Conservation (phyloP, 2,329 filamentous ascomycete genomes). For the Furcasterigmium sp. region DNA sequence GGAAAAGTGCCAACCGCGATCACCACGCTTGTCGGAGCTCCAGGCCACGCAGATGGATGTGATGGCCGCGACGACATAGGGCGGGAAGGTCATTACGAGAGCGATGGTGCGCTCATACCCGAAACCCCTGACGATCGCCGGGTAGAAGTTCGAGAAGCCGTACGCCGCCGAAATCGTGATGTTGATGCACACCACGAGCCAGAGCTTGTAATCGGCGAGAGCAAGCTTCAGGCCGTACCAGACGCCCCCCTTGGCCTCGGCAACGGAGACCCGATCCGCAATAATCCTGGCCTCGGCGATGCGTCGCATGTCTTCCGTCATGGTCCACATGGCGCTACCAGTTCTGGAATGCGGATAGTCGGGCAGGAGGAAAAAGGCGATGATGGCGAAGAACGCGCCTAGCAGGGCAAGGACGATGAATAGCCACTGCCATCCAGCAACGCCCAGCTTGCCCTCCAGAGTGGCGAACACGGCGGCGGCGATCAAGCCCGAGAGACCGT, state of each 20-base stretch:
- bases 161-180: constrained; percentile 16
- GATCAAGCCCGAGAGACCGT: neutral
- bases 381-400: constrained; percentile 23
- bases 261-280: neutral
- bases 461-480: neutral
- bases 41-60: constrained; percentile 54
- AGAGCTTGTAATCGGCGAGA: constrained; percentile 4
- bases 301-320: neutral
- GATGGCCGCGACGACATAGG: constrained; percentile 49
- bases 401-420: constrained; percentile 33
- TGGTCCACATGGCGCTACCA: neutral
- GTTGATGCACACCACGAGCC: constrained; percentile 5
- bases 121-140: constrained; percentile 51
- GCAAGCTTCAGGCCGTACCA: constrained; percentile 12
- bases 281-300: neutral
- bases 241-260: constrained; percentile 5
- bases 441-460: neutral
- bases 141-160: constrained; percentile 28
- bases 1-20: constrained; percentile 55
- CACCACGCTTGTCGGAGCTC: constrained; percentile 54
- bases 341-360: constrained; percentile 11
- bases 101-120: constrained; percentile 46
- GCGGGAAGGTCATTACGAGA: constrained; percentile 50
- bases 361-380: constrained; percentile 14
- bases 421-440: neutral